Evolutionary conservation across 177 flowering plant species (phyloP).

Genomic region (Vitis hybrid): DNA sequence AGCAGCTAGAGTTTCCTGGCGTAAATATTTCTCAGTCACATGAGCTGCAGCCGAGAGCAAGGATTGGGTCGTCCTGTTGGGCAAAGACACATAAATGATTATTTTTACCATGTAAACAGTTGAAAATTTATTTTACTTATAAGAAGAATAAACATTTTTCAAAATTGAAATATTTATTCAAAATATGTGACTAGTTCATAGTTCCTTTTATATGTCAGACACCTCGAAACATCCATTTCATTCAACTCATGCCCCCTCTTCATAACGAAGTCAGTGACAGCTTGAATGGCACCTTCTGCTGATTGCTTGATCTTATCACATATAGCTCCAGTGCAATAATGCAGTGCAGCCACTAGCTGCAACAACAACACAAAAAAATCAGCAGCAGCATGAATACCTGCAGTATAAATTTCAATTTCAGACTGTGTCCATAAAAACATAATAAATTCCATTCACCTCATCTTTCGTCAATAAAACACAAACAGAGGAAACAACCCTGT

Average conservation of each 20-base stretch:
- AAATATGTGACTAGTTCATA: not conserved
- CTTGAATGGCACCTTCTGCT: slow-evolving; percentile 91
- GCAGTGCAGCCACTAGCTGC: slow-evolving; percentile 79
- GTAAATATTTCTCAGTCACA: slow-evolving; percentile 79
- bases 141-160: not conserved
- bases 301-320: slow-evolving; percentile 89
- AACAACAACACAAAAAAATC: slow-evolving; percentile 2
- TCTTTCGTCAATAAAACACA: slow-evolving; percentile 70
- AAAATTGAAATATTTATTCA: not conserved
- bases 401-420: not conserved
- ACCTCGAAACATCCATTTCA: slow-evolving; percentile 86
- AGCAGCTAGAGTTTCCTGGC: slow-evolving; percentile 85
- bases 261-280: slow-evolving; percentile 77
- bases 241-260: slow-evolving; percentile 78
- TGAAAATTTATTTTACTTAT: not conserved
- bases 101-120: not conserved
- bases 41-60: slow-evolving; percentile 70
- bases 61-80: slow-evolving; percentile 82
- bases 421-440: not conserved
- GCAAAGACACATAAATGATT: slow-evolving; percentile 10
- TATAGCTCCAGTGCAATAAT: slow-evolving; percentile 72
- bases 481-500: slow-evolving; percentile 84
- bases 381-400: slow-evolving; percentile 7
- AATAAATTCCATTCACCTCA: slow-evolving; percentile 48
- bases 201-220: not conserved